Evolutionary conservation across 768 basidiomycete species (phyloP).

Genomic region (Phanerochaete carnosa): DNA sequence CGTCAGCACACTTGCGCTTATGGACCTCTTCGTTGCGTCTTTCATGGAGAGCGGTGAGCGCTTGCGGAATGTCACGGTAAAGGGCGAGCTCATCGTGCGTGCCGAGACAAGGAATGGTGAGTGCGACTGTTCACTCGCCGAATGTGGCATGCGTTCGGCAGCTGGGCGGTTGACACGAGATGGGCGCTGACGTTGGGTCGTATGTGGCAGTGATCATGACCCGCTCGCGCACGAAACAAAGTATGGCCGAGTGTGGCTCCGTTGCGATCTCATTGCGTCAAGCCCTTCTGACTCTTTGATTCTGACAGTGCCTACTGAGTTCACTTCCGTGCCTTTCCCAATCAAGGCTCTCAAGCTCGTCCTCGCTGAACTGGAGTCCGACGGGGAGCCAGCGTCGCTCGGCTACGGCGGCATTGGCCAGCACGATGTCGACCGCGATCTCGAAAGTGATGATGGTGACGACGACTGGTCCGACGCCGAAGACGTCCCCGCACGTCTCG

Average conservation of each 20-base stretch:
- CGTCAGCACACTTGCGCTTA: slow-evolving; percentile 80
- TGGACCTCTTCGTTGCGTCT: slow-evolving; percentile 64
- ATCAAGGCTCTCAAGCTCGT: slow-evolving; percentile 91
- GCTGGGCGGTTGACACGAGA: neutral
- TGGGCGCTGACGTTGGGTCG: neutral
- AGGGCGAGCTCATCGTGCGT: slow-evolving; percentile 88
- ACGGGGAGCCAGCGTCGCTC: slow-evolving; percentile 69
- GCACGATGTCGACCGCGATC: slow-evolving; percentile 40
- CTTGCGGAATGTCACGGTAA: slow-evolving; percentile 46
- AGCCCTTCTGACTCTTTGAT: slow-evolving; percentile 17
- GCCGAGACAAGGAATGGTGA: slow-evolving; percentile 79
- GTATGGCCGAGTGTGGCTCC: slow-evolving; percentile 43
- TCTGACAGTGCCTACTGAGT: slow-evolving; percentile 75
- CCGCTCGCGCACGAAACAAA: slow-evolving; percentile 81
- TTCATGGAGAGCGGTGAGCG: slow-evolving; percentile 66
- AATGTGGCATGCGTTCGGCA: neutral
- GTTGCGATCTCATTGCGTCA: slow-evolving; percentile 4
- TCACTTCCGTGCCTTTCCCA: slow-evolving; percentile 82
- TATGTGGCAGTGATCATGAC: slow-evolving; percentile 87
- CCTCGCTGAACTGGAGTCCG: slow-evolving; percentile 77
- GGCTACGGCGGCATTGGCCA: slow-evolving; percentile 38
- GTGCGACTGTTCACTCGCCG: slow-evolving; percentile 23
- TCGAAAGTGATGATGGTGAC: slow-evolving; percentile 70
- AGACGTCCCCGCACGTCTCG: slow-evolving; percentile 26
- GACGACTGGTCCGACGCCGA: slow-evolving; percentile 97